phyloP scores from a whole-genome alignment of 352 stramenopile genomes.

The Phytopythium delawarense region DNA sequence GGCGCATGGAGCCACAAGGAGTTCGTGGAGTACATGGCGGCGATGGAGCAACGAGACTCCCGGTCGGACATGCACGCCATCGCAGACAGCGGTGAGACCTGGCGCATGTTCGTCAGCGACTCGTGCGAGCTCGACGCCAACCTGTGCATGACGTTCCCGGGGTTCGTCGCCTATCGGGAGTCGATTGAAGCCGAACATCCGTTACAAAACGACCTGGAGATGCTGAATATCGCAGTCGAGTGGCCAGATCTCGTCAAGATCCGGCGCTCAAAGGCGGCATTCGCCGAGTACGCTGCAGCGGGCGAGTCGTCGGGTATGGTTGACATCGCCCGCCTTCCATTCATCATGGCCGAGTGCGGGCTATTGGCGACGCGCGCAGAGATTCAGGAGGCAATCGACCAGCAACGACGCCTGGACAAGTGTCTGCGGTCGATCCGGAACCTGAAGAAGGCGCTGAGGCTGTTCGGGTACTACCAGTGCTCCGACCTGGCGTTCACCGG shows the following conservation, averaged over 20 bases:
- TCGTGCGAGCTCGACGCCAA: conserved; percentile 33
- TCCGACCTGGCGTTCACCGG: conserved; percentile 34
- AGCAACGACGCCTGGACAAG: conserved; percentile 28
- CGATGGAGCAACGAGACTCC: conserved; percentile 16
- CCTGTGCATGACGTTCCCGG: conserved; percentile 44
- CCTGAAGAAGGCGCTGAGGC: conserved; percentile 43
- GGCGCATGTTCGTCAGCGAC: conserved; percentile 68
- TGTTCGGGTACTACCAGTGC: conserved; percentile 69
- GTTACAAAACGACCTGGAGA: conserved; percentile 32
- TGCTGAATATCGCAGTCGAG: conserved; percentile 37
- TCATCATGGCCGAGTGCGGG: conserved; percentile 47
- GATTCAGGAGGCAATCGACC: conserved; percentile 32
- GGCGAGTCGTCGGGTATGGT: neutral
- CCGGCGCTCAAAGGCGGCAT: conserved; percentile 20
- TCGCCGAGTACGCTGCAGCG: conserved; percentile 35
- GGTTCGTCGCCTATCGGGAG: conserved; percentile 56
- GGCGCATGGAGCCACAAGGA: conserved; percentile 48
- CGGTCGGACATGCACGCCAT: conserved; percentile 31
- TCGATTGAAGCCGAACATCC: conserved; percentile 35
- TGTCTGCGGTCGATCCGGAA: conserved; percentile 40
- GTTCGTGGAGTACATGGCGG: conserved; percentile 57
- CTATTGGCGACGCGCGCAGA: conserved; percentile 24
- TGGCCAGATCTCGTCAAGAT: conserved; percentile 27
- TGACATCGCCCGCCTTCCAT: conserved; percentile 18
- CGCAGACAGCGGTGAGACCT: conserved; percentile 34